Evolutionary conservation across 2,329 filamentous ascomycete species (phyloP).

Genomic region (Didymella arachidicola): DNA sequence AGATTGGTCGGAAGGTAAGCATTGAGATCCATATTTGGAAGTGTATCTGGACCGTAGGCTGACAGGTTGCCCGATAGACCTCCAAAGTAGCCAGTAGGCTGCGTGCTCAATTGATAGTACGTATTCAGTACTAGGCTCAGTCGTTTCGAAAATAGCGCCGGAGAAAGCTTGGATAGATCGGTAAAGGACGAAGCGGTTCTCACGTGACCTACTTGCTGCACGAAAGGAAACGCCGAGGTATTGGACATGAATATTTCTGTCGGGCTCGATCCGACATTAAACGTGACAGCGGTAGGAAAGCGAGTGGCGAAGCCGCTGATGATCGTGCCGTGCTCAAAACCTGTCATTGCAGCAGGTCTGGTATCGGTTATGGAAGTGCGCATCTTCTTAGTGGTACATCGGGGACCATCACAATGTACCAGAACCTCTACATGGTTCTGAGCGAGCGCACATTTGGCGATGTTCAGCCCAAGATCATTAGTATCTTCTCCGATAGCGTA

Average conservation of each 20-base stretch:
- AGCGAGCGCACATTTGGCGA: too few relatives aligned
- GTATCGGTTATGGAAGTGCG: neutral
- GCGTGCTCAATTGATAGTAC: slow-evolving; percentile 40
- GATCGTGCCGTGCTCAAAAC: neutral
- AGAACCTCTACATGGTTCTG: too few relatives aligned
- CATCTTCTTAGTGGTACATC: too few relatives aligned
- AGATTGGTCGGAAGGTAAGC: slow-evolving; percentile 35
- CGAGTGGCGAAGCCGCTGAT: neutral
- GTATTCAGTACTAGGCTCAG: slow-evolving; percentile 42
- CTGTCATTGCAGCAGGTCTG: neutral
- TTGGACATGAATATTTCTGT: neutral
- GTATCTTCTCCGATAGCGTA: too few relatives aligned
- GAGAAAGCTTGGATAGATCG: slow-evolving; percentile 18
- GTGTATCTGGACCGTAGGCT: slow-evolving; percentile 36
- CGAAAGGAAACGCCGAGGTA: neutral
- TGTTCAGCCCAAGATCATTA: too few relatives aligned
- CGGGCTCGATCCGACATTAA: neutral
- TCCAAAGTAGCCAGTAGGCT: slow-evolving; percentile 37
- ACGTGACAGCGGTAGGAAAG: neutral
- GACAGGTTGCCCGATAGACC: slow-evolving; percentile 33
- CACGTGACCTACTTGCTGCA: neutral
- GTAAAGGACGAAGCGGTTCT: too few relatives aligned
- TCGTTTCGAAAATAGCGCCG: slow-evolving; percentile 31
- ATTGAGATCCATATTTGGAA: slow-evolving; percentile 33
- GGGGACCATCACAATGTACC: too few relatives aligned